Conservation (phyloP, 352 stramenopile species). For the Phytopythium litorale region DNA sequence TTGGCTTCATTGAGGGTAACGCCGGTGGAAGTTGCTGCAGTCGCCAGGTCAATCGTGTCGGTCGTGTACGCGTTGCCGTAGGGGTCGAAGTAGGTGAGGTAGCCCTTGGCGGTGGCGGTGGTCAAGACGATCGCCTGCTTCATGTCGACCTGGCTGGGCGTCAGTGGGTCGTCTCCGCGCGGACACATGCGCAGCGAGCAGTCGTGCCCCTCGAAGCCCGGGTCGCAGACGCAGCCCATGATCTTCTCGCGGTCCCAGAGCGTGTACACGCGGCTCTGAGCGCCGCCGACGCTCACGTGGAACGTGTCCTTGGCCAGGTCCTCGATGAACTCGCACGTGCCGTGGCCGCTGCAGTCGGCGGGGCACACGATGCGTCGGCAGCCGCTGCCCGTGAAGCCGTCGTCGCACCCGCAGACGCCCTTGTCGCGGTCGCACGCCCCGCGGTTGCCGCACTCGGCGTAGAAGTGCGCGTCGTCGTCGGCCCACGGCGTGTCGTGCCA, state of each 20-base stretch:
- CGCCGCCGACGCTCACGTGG: constrained; percentile 38
- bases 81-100: constrained; percentile 69
- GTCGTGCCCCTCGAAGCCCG: constrained; percentile 44
- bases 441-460: constrained; percentile 51
- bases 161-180: constrained; percentile 63
- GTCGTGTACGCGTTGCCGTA: constrained; percentile 71
- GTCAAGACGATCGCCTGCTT: constrained; percentile 29
- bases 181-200: constrained; percentile 56
- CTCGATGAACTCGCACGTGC: constrained; percentile 71
- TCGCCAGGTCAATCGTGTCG: constrained; percentile 5
- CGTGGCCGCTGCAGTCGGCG: constrained; percentile 43
- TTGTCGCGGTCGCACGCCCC: constrained; percentile 69
- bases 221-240: constrained; percentile 76
- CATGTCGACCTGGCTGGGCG: constrained; percentile 51
- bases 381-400: constrained; percentile 66
- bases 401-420: constrained; percentile 79
- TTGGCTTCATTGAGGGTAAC: background rate
- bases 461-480: constrained; percentile 50
- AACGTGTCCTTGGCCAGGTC: constrained; percentile 43
- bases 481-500: constrained; percentile 49
- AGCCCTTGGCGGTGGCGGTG: constrained; percentile 8
- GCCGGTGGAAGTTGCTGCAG: background rate
- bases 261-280: constrained; percentile 28
- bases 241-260: constrained; percentile 85
- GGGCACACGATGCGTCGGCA: constrained; percentile 63